Evolutionary conservation across 306 rosid genomes (phyloP).

Genomic region (Cucumis cinereus): DNA sequence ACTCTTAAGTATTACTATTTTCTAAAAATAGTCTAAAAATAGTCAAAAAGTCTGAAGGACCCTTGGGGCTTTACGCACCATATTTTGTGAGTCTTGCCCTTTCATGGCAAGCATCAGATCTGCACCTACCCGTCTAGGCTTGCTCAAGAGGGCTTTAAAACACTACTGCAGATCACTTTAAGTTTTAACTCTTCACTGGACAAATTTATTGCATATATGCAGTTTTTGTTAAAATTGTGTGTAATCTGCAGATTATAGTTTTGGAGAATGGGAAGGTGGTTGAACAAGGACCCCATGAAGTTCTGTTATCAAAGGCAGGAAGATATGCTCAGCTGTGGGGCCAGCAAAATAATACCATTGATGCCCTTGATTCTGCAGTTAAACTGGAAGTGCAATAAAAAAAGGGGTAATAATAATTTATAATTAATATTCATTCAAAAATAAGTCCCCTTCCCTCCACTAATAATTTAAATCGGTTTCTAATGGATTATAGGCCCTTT

Average conservation of each 20-base stretch:
- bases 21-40: too few relatives aligned
- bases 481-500: background rate
- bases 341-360: constrained; percentile 79
- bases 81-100: too few relatives aligned
- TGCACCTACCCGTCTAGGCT: too few relatives aligned
- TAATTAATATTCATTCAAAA: background rate
- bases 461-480: background rate
- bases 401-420: background rate
- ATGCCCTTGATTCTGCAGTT: constrained; percentile 51
- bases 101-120: too few relatives aligned
- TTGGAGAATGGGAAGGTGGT: constrained; percentile 86
- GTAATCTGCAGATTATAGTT: constrained; percentile 60
- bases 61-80: too few relatives aligned
- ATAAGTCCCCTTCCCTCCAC: background rate
- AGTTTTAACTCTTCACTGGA: background rate
- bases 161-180: background rate
- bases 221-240: background rate
- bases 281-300: constrained; percentile 92
- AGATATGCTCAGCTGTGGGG: constrained; percentile 98
- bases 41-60: too few relatives aligned
- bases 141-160: too few relatives aligned
- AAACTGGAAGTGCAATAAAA: constrained; percentile 24
- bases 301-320: constrained; percentile 63
- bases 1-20: too few relatives aligned
- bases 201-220: background rate